Conservation (phyloP, 169 alveolate genomes). For the Plasmodium cynomolgi region DNA sequence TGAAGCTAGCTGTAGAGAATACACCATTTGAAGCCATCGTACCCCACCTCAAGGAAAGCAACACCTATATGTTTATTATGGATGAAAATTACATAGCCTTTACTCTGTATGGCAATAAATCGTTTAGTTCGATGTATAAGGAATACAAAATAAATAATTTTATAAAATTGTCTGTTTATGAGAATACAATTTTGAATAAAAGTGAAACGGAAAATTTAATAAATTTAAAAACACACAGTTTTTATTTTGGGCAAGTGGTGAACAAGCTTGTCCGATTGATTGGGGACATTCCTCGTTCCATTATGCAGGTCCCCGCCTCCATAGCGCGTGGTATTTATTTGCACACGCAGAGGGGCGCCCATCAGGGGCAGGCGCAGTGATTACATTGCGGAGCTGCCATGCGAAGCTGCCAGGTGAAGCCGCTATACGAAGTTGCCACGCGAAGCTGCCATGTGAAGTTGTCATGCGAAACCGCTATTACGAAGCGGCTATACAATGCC, state of each 20-base stretch:
- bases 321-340: conserved; percentile 64
- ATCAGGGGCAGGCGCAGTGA: background rate
- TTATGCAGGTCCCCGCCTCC: conserved; percentile 61
- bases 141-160: conserved; percentile 51
- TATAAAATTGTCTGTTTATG: conserved; percentile 42
- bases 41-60: conserved; percentile 63
- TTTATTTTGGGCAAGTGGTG: conserved; percentile 38
- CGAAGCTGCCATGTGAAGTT: too few relatives aligned
- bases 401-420: too few relatives aligned
- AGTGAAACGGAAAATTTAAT: conserved; percentile 61
- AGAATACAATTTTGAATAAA: conserved; percentile 61
- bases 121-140: conserved; percentile 46
- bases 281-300: conserved; percentile 35
- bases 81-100: conserved; percentile 64
- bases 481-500: too few relatives aligned
- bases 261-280: conserved; percentile 35
- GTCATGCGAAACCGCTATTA: too few relatives aligned
- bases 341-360: conserved; percentile 19
- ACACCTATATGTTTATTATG: conserved; percentile 61
- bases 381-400: too few relatives aligned
- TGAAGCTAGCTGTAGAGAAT: conserved; percentile 53
- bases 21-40: conserved; percentile 73
- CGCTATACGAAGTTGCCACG: too few relatives aligned
- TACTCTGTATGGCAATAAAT: conserved; percentile 43
- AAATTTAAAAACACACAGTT: conserved; percentile 43